A percentile compares a stretch with the other conserved stretches of the same genome.
Evolutionary conservation across 352 stramenopile species (phyloP).

Genomic region (Phytophthora multivora): DNA sequence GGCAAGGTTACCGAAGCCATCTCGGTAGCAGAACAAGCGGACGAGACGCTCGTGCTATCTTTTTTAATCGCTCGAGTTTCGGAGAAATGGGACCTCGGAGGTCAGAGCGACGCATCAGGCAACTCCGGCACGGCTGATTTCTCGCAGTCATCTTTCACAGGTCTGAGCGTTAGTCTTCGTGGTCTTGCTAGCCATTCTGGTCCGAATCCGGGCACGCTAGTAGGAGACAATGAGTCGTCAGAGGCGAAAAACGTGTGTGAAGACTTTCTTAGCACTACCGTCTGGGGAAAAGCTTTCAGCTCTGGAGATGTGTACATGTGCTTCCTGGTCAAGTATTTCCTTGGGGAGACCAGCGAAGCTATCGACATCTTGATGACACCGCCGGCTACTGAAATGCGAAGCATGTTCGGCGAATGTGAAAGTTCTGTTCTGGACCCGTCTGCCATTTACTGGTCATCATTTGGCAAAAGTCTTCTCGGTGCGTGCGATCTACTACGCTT

Average conservation of each 20-base stretch:
- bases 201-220: background rate
- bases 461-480: constrained; percentile 71
- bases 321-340: constrained; percentile 76
- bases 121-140: constrained; percentile 24
- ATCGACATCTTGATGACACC: constrained; percentile 58
- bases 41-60: constrained; percentile 73
- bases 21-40: constrained; percentile 73
- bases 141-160: constrained; percentile 58
- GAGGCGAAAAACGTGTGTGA: constrained; percentile 47
- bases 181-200: constrained; percentile 8
- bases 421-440: constrained; percentile 11
- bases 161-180: constrained; percentile 56
- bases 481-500: constrained; percentile 72
- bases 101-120: constrained; percentile 20
- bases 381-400: constrained; percentile 58
- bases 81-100: constrained; percentile 74
- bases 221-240: constrained; percentile 10
- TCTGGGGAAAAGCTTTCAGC: constrained; percentile 53
- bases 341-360: constrained; percentile 47
- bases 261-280: constrained; percentile 65
- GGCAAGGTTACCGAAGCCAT: constrained; percentile 80
- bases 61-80: constrained; percentile 81
- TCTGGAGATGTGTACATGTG: constrained; percentile 77
- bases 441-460: constrained; percentile 74
- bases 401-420: constrained; percentile 47